Evolutionary conservation across 1,284 basidiomycete species (phyloP).

Genomic region (Boletus holoroseus): DNA sequence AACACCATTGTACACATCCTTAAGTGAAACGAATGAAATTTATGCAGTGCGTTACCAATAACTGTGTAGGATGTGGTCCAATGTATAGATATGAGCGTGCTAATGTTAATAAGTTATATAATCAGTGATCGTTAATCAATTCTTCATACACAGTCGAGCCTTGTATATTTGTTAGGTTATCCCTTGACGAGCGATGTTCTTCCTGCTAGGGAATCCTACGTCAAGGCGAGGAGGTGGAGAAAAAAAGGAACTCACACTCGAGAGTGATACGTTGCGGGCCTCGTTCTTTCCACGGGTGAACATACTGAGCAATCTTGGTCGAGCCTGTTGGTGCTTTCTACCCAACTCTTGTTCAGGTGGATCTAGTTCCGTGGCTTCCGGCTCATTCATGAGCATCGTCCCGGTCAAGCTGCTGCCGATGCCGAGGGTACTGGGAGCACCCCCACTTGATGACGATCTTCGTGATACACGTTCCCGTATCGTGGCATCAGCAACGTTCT

Average conservation of each 20-base stretch:
- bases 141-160: constrained; percentile 7
- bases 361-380: constrained; percentile 14
- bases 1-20: neutral
- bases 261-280: neutral
- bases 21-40: neutral
- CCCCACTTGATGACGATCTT: constrained; percentile 24
- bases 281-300: constrained; percentile 27
- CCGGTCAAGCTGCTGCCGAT: constrained; percentile 12
- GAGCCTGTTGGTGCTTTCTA: constrained; percentile 17
- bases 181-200: constrained; percentile 9
- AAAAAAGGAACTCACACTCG: constrained; percentile 16
- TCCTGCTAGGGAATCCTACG: constrained; percentile 1
- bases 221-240: neutral
- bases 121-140: constrained; percentile 5
- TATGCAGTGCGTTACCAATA: constrained; percentile 1
- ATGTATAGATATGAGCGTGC: constrained; percentile 4
- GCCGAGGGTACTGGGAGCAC: neutral
- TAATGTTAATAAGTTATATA: constrained; percentile 7
- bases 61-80: neutral
- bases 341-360: constrained; percentile 5
- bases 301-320: constrained; percentile 27
- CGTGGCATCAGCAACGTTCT: constrained; percentile 10
- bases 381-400: constrained; percentile 23
- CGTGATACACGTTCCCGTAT: constrained; percentile 13
- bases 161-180: neutral